These are phyloP conservation scores for Candida saitoana DNA, from an alignment of 805 yeast species.

Conservation along the genomic window DNA sequence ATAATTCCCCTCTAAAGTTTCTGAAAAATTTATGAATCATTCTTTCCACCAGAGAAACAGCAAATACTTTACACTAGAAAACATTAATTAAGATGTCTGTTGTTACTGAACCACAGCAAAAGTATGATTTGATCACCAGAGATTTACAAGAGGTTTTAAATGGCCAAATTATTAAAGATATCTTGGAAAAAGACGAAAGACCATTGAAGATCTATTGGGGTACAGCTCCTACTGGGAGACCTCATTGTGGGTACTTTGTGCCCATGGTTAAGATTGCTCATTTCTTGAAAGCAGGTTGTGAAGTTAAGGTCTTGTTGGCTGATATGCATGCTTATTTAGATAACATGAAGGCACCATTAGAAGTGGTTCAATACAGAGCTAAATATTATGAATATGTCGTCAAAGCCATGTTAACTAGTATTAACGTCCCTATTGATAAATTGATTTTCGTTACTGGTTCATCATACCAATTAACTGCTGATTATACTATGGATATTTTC, in stretches of 20 bases:
- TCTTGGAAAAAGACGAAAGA: conserved; percentile 75
- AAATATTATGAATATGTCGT: conserved; percentile 80
- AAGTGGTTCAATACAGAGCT: conserved; percentile 84
- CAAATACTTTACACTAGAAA: too few species aligned
- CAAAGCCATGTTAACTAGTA: conserved; percentile 78
- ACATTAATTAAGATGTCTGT: conserved; percentile 15
- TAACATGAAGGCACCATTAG: conserved; percentile 97
- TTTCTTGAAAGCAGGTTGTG: conserved; percentile 93
- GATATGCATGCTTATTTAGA: conserved; percentile 96
- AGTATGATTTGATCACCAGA: conserved; percentile 72
- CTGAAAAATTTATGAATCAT: conserved; percentile 1
- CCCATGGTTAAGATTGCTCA: conserved; percentile 97
- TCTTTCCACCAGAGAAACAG: too few species aligned
- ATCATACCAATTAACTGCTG: conserved; percentile 73
- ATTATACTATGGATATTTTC: conserved; percentile 87
- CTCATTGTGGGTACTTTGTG: conserved; percentile 98
- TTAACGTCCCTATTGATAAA: conserved; percentile 89
- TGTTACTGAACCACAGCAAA: conserved; percentile 52
- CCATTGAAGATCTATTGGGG: conserved; percentile 95
- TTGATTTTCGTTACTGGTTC: conserved; percentile 83
- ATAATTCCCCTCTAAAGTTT: neutral
- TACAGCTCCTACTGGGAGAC: conserved; percentile 98
- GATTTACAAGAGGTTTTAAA: conserved; percentile 90
- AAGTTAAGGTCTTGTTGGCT: conserved; percentile 85
- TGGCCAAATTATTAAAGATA: conserved; percentile 79